A percentile compares a stretch with the other conserved stretches of the same genome.
Conservation (phyloP, 2,329 filamentous ascomycete genomes). For the Seiridium unicorne region DNA sequence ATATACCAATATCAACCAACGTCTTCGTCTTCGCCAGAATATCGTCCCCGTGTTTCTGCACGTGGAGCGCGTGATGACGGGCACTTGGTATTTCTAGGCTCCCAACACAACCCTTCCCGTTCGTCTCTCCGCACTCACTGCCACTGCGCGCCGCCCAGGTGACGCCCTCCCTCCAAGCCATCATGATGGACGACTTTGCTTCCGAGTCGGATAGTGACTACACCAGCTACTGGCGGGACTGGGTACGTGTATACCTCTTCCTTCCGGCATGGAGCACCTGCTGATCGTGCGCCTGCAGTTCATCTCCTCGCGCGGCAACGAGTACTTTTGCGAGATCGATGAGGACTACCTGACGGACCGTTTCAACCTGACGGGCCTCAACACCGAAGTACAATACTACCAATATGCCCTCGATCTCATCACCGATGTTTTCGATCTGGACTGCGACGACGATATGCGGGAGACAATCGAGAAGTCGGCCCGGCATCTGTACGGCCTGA, state of each 20-base stretch:
- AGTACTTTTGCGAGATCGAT: slow-evolving; percentile 99
- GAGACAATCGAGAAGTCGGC: slow-evolving; percentile 98
- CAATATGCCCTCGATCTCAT: slow-evolving; percentile 97
- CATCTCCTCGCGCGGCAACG: slow-evolving; percentile 94
- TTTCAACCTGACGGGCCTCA: slow-evolving; percentile 96
- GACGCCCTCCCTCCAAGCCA: slow-evolving; percentile 8
- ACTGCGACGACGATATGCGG: slow-evolving; percentile 97
- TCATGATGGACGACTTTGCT: slow-evolving; percentile 90
- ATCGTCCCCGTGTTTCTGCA: background rate
- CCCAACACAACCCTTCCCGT: background rate
- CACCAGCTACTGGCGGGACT: slow-evolving; percentile 98
- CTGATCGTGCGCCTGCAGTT: slow-evolving; percentile 60
- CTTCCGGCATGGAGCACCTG: slow-evolving; percentile 3
- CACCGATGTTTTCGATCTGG: slow-evolving; percentile 96
- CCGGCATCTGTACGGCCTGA: slow-evolving; percentile 89
- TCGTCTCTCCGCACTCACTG: background rate
- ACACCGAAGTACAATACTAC: slow-evolving; percentile 97
- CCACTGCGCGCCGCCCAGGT: background rate
- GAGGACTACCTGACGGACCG: slow-evolving; percentile 98
- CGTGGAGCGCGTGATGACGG: slow-evolving; percentile 6
- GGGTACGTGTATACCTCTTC: slow-evolving; percentile 65
- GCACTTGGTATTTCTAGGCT: background rate
- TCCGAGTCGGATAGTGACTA: slow-evolving; percentile 99
- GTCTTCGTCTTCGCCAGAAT: background rate
- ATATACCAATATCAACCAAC: background rate